Conservation (phyloP, 2,329 filamentous ascomycete species). For the Elsinoe batatas region DNA sequence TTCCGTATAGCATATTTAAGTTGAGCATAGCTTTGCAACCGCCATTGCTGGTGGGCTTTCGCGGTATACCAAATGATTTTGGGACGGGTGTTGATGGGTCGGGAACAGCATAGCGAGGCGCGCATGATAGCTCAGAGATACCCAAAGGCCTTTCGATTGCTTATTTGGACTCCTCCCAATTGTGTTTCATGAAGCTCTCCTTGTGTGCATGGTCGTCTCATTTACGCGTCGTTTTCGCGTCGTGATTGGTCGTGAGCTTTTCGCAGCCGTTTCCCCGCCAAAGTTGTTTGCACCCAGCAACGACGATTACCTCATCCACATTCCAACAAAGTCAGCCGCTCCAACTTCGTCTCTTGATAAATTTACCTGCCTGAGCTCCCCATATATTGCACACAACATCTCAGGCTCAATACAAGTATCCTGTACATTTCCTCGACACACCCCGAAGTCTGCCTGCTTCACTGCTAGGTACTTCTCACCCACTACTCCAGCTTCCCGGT, state of each 20-base stretch:
- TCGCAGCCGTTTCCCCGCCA: constrained; percentile 8
- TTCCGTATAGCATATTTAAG: background rate
- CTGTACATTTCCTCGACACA: background rate
- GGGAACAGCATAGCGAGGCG: constrained; percentile 2
- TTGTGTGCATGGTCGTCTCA: background rate
- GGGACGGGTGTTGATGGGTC: background rate
- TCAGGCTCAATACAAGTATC: background rate
- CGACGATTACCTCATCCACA: constrained; percentile 13
- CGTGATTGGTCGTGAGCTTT: constrained; percentile 5
- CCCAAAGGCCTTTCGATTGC: constrained; percentile 4
- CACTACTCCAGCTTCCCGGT: background rate
- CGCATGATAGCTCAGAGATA: background rate
- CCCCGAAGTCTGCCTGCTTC: background rate
- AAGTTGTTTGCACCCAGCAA: background rate
- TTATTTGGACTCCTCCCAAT: constrained; percentile 5
- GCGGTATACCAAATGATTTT: background rate
- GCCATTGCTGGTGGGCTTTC: background rate
- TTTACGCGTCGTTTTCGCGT: constrained; percentile 6
- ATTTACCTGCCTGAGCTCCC: background rate
- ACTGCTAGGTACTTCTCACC: background rate
- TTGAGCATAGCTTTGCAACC: background rate
- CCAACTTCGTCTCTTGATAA: background rate
- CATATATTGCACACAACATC: background rate
- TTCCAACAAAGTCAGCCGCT: constrained; percentile 4
- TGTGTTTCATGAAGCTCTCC: background rate